Evolutionary conservation across 2,329 filamentous ascomycete genomes (phyloP).

Genomic region (Aspergillus neotritici): DNA sequence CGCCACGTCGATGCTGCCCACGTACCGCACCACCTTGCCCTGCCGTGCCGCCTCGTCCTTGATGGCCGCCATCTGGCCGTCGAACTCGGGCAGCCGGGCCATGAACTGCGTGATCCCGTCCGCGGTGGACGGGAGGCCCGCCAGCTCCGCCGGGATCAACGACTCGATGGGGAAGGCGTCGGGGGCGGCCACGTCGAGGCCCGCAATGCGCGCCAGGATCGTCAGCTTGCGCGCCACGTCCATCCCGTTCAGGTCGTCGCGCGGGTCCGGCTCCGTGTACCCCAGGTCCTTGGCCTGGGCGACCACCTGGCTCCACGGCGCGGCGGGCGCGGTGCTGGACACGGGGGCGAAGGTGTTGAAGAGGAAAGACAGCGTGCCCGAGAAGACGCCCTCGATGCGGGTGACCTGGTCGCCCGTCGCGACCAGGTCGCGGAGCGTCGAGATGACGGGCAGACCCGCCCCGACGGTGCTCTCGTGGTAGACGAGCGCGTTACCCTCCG

Average conservation of each 20-base stretch:
- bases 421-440: constrained; percentile 87
- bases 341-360: constrained; percentile 95
- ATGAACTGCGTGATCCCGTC: constrained; percentile 75
- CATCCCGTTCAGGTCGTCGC: constrained; percentile 80
- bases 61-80: constrained; percentile 80
- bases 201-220: constrained; percentile 81
- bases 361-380: constrained; percentile 93
- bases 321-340: constrained; percentile 51
- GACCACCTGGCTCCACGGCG: constrained; percentile 86
- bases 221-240: constrained; percentile 95
- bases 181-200: constrained; percentile 73
- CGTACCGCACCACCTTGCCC: constrained; percentile 89
- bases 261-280: constrained; percentile 83
- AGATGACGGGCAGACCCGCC: constrained; percentile 87
- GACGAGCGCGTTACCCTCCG: constrained; percentile 61
- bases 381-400: constrained; percentile 95
- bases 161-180: constrained; percentile 91
- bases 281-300: constrained; percentile 86
- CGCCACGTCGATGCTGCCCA: constrained; percentile 85
- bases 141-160: constrained; percentile 82
- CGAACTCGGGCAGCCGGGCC: constrained; percentile 70
- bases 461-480: constrained; percentile 96
- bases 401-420: constrained; percentile 87
- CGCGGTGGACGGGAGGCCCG: constrained; percentile 57
- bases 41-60: constrained; percentile 80